Base-by-base conservation (phyloP, 345 rosid species). In the Durio zibethinus region DNA sequence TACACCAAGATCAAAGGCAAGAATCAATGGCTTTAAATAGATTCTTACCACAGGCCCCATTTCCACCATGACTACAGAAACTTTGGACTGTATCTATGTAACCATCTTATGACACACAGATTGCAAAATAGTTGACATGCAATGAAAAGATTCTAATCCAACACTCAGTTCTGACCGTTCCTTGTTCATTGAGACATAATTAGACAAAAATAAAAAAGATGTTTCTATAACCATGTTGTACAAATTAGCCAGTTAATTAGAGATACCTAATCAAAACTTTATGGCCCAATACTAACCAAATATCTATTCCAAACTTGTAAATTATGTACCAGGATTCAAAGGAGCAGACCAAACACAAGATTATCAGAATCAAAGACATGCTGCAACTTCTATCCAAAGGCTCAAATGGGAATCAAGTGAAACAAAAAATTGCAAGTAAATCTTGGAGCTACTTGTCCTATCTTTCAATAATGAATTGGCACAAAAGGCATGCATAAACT, bases 51-150 rank as follows among this genome's bases (percentile, higher is more conserved):
- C 56, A 62, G 86, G 76, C 43, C 80, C 73, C 78, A 73, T 21
- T 18, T 33, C 67, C 29, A 61, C 66, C 76, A 53, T 15, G 29
- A 38, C 27, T 65, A 56, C 67, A 27, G 71, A 80, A 60, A 52
- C 36, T 36, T 21, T 76, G 79, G 80, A 29, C 74, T 72, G 66
- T 62, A 23, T 79, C 72, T 76, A 23, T 79, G 77, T 79, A 69
- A 7, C 54, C 66, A 27, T 14, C 29, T 40, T 33, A 29, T 76
- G 59, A 54, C 48, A 53, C 75, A 76, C 29, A 31, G 25, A 20
- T 33, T 38, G 56, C 66, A 43, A 72, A 12, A 25, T 11, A 21
- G 47, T 59, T 72, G 35, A 64, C 25, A 3, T 56, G 29, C 71
- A 45, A 43, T 35, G 56, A 75, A 50, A 53, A 54, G 63, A 56